Conservation (phyloP, 2,329 filamentous ascomycete genomes). For the Penicillium sp. region DNA sequence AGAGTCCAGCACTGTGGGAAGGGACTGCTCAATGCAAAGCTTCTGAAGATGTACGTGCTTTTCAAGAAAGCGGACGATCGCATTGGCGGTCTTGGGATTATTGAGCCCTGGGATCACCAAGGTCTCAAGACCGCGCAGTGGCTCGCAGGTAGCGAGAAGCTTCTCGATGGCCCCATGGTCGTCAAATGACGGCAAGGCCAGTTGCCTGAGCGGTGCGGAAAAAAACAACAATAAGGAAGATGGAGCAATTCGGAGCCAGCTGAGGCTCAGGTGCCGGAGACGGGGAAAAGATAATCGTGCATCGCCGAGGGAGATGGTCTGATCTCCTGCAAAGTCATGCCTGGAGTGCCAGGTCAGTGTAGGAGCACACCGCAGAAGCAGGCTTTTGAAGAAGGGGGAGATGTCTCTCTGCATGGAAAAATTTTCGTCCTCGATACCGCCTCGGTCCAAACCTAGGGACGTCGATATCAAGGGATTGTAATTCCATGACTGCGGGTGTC, state of each 20-base stretch:
- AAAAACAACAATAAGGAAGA: background rate
- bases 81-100: background rate
- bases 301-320: background rate
- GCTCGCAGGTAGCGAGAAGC: background rate
- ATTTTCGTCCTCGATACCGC: background rate
- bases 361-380: background rate
- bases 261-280: background rate
- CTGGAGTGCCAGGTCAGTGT: background rate
- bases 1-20: background rate
- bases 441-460: background rate
- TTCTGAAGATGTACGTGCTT: background rate
- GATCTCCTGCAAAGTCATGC: background rate
- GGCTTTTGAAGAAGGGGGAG: background rate
- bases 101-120: background rate
- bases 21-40: background rate
- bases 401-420: background rate
- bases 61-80: background rate
- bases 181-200: background rate
- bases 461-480: background rate
- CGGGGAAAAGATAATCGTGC: background rate
- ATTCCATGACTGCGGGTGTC: background rate
- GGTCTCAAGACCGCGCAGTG: background rate
- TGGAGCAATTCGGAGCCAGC: background rate
- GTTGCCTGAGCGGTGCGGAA: background rate
- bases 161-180: background rate